Base-by-base conservation (phyloP, 2,329 filamentous ascomycete genomes). In the Amylocarpus encephaloides region DNA sequence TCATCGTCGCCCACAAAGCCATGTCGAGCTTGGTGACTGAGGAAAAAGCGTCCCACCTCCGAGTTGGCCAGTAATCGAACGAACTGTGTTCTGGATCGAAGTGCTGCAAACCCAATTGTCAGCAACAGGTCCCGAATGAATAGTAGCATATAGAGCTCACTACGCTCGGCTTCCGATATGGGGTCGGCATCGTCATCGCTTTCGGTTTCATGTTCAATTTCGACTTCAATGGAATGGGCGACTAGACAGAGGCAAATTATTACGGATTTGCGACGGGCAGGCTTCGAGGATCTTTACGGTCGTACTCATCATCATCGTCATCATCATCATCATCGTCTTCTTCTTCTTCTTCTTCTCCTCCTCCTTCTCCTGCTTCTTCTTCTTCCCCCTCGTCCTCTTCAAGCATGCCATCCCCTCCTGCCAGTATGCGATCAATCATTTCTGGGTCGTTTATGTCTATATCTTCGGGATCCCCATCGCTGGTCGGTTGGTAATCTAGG, bases 171-270 rank as follows among this genome's bases (percentile, higher is more conserved):
- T 62, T 54, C 49, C 19, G 53, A 26, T 48, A 7, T 26, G 22
- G 22, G 22, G 4, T 26, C 22, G 22, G 22, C 22, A 4, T 56
- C 47, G 38, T 49, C 46, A 5, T 32, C 50, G 44, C 52, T 43
- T 26, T 71, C 66, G 2, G 70, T 66, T 10, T 70, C 68, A 15
- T 71, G 66, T 13, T 71, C 54, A 6, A 64, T 61, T 13, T 62
- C 61, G 15, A 62, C 63, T 18, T 63, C 62, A 12, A 62, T 54
- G 15, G 68, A 43, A 13, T 29, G 19, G 32, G 44, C 15, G 12
- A 13, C 40, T 45, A 35, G 26, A 35, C 29, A 43, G 26, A 33
- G 26, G n/a, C 19, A 40, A 18, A 33, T 26, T 26, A 16, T 26
- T 30, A 34, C 40, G 29, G 19, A 42, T 29, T 33, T 38, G 7